Percentiles rank a stretch among this genome's conserved stretches.
These are phyloP conservation scores for Fraxinus greggii DNA, from an alignment of 305 asterid species.

Conservation along the genomic window DNA sequence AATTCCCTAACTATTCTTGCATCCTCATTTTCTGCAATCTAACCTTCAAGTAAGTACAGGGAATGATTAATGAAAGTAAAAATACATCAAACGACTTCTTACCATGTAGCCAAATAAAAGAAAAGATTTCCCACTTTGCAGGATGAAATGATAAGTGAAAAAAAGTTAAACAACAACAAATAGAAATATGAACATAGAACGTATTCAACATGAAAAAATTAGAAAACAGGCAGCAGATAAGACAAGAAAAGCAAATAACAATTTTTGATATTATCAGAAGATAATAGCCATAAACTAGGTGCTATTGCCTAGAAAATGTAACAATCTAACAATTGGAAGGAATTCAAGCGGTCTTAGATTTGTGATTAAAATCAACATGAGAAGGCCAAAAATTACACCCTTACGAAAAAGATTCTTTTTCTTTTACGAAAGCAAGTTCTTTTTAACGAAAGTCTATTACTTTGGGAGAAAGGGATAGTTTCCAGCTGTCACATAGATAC, in stretches of 20 bases:
- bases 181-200: neutral
- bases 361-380: neutral
- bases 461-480: neutral
- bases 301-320: neutral
- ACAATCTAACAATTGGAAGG: neutral
- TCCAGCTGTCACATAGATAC: neutral
- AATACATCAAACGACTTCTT: neutral
- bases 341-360: neutral
- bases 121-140: neutral
- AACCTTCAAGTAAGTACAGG: slow-evolving; percentile 39
- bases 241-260: neutral
- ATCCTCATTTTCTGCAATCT: slow-evolving; percentile 72
- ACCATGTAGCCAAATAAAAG: neutral
- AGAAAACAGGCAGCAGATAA: neutral
- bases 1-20: slow-evolving; percentile 63
- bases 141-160: neutral
- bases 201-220: neutral
- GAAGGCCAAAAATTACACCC: neutral
- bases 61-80: slow-evolving; percentile 12
- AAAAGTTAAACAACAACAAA: neutral
- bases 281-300: neutral
- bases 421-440: neutral
- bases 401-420: neutral
- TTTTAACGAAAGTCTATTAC: neutral
- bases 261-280: neutral